Percentiles rank a stretch among this genome's conserved stretches.
Conservation (phyloP, 768 basidiomycete species). For the Suillus paluster region DNA sequence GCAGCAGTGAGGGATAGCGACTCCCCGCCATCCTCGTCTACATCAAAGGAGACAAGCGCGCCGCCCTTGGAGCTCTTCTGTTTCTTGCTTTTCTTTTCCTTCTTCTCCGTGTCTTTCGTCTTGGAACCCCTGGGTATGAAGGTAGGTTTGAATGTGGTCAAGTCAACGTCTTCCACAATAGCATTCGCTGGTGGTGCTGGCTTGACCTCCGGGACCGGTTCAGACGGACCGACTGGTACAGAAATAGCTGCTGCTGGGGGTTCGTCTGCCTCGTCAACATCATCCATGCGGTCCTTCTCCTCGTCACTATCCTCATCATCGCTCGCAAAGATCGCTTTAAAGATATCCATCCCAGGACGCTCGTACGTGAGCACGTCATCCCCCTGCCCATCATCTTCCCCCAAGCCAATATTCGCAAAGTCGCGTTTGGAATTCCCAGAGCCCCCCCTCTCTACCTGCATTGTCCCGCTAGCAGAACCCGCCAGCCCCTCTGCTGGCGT, state of each 20-base stretch:
- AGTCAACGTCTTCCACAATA: conserved; percentile 45
- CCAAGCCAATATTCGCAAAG: conserved; percentile 83
- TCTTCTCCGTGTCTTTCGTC: conserved; percentile 49
- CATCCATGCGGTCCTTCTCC: conserved; percentile 45
- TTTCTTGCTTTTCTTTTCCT: conserved; percentile 55
- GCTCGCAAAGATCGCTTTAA: conserved; percentile 98
- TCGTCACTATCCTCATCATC: conserved; percentile 87
- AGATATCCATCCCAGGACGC: conserved; percentile 88
- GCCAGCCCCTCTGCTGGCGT: conserved; percentile 5
- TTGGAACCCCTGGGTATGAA: conserved; percentile 64
- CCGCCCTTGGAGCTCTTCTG: conserved; percentile 41
- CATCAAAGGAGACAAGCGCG: conserved; percentile 74
- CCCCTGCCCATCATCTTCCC: conserved; percentile 91
- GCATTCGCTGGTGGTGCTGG: conserved; percentile 2
- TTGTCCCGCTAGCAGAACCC: background rate
- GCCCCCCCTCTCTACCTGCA: background rate
- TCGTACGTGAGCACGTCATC: conserved; percentile 86
- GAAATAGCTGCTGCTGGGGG: conserved; percentile 8
- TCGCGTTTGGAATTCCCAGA: conserved; percentile 48
- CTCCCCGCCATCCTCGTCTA: conserved; percentile 65
- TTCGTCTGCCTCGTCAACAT: conserved; percentile 11
- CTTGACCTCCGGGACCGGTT: conserved; percentile 6
- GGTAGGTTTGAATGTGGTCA: conserved; percentile 84
- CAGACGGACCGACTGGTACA: conserved; percentile 18
- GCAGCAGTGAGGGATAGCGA: conserved; percentile 32